Evolutionary conservation across 805 yeast species (phyloP).

Genomic region (Saccharomycopsis olivae): DNA sequence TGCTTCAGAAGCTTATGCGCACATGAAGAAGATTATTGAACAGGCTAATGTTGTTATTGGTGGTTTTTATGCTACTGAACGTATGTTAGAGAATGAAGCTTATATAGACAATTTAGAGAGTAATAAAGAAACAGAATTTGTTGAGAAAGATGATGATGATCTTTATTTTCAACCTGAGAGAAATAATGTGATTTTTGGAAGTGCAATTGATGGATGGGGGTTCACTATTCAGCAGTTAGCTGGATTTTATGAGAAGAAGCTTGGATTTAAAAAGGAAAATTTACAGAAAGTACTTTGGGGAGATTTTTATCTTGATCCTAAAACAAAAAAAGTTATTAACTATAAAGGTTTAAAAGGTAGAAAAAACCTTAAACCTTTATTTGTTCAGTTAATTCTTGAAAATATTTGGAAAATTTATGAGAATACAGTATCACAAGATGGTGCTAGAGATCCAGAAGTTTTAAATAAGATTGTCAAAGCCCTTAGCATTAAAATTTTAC

Average conservation of each 20-base stretch:
- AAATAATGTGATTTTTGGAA: slow-evolving; percentile 83
- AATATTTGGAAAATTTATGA: slow-evolving; percentile 89
- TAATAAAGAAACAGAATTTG: slow-evolving; percentile 30
- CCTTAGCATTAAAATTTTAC: slow-evolving; percentile 53
- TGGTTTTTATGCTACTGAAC: slow-evolving; percentile 82
- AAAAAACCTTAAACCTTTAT: slow-evolving; percentile 56
- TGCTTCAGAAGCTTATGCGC: slow-evolving; percentile 77
- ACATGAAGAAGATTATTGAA: slow-evolving; percentile 68
- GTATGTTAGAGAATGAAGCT: slow-evolving; percentile 76
- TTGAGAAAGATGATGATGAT: slow-evolving; percentile 71
- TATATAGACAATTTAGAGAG: slow-evolving; percentile 59
- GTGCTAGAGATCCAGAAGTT: slow-evolving; percentile 48
- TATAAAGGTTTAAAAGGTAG: slow-evolving; percentile 55
- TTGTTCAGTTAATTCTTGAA: slow-evolving; percentile 79
- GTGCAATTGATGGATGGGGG: slow-evolving; percentile 97
- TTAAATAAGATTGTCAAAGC: slow-evolving; percentile 67
- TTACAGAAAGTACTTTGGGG: slow-evolving; percentile 93
- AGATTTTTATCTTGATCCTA: slow-evolving; percentile 80
- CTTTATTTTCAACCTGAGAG: slow-evolving; percentile 79
- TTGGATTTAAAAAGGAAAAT: slow-evolving; percentile 73
- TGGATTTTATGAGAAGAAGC: slow-evolving; percentile 68
- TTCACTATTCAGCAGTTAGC: slow-evolving; percentile 85
- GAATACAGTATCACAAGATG: slow-evolving; percentile 41
- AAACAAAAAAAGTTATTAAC: slow-evolving; percentile 71
- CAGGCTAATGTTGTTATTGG: slow-evolving; percentile 95